Conservation (phyloP, 148 eudicot species). For the Diospyros lotus region DNA sequence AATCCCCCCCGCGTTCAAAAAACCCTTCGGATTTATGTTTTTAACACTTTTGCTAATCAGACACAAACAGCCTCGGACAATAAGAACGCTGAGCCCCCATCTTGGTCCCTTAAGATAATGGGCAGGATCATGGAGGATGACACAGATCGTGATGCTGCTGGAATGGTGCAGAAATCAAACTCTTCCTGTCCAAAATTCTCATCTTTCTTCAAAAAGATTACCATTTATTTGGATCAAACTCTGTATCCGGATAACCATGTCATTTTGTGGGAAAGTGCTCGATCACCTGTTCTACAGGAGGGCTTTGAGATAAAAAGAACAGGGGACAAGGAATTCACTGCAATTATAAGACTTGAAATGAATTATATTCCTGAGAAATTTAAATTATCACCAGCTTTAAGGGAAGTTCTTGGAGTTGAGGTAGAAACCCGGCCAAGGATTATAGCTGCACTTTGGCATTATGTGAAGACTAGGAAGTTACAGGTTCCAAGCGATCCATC, state of each 20-base stretch:
- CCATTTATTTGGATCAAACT: conserved; percentile 78
- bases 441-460: conserved; percentile 86
- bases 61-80: conserved; percentile 23
- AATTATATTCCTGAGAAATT: conserved; percentile 75
- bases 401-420: conserved; percentile 76
- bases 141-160: conserved; percentile 27
- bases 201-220: conserved; percentile 74
- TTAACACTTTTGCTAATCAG: conserved; percentile 79
- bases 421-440: conserved; percentile 79
- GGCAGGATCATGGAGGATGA: conserved; percentile 77
- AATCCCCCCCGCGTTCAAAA: conserved; percentile 58
- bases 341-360: conserved; percentile 83
- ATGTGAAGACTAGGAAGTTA: conserved; percentile 68
- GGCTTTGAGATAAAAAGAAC: conserved; percentile 93
- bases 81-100: conserved; percentile 50
- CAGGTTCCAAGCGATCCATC: conserved; percentile 77
- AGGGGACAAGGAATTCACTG: conserved; percentile 89
- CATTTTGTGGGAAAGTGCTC: conserved; percentile 76
- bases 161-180: conserved; percentile 18
- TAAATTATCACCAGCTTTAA: conserved; percentile 61
- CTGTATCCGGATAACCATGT: conserved; percentile 81
- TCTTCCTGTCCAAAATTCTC: conserved; percentile 67
- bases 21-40: conserved; percentile 69
- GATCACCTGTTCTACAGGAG: conserved; percentile 68
- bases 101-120: conserved; percentile 82